Evolutionary conservation across 495 filamentous ascomycete species (phyloP), one percentile per base, ranked within the genome.

Genomic region (Penicillium desertorum): DNA sequence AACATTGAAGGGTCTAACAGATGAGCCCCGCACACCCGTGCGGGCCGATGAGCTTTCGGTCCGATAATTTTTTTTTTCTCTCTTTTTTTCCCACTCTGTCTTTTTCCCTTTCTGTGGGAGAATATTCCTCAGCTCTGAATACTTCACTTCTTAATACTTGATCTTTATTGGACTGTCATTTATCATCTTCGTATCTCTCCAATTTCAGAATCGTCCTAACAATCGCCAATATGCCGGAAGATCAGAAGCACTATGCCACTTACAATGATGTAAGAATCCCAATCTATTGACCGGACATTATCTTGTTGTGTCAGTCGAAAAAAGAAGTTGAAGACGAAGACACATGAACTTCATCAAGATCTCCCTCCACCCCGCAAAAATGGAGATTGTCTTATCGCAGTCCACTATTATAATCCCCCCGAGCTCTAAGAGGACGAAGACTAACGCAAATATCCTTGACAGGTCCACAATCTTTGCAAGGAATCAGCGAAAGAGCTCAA

Each of bases 381-480:
- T 17, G 12, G 47, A 52, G 46, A 32, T 54, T 39, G 34, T 44
- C 57, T 47, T 34, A 55, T 34, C 32, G 36, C 49, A 36, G 48
- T 16, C 23, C 9, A 36, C 41, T 47, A 34, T 39, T 12, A 17
- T 25, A 37, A 56, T 10, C 6, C 11, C 56, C 36, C 25, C 3
- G 23, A 44, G 32, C 22, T 34, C 9, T 20, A 44, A 27, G 9
- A 39, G 8, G 36, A 17, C 36, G 4, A 11, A 23, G 12, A 30
- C 53, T 55, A 46, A 54, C 14, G 9, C n/a, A 41, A 34, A 11
- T 4, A 42, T 17, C 44, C 4, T 57, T 44, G 27, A 61, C 62
- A 98, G 93, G 89, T 98, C 62, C 94, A 99, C 82, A 94, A 96
- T 72, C 83, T 99, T 63, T 99, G 94, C 76, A 91, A 96, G 75